phyloP scores from a whole-genome alignment of 139 green algal species.

The Coelastrella sp. region DNA sequence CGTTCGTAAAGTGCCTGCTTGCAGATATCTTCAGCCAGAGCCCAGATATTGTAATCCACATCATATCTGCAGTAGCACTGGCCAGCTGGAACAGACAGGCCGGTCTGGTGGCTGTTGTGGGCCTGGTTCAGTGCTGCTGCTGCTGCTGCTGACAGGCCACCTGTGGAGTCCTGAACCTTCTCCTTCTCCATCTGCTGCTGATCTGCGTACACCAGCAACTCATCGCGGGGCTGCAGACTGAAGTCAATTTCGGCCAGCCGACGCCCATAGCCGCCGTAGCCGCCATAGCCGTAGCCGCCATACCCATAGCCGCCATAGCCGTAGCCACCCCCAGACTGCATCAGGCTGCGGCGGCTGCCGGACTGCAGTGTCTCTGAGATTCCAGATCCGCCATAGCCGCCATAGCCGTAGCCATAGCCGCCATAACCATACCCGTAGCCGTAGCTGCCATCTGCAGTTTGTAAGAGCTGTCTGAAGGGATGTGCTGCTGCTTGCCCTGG shows the following conservation, averaged over 20 bases:
- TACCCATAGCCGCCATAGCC: slow-evolving; percentile 20
- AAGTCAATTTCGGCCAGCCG: slow-evolving; percentile 1
- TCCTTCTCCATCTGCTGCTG: background rate
- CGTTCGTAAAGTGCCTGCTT: slow-evolving; percentile 31
- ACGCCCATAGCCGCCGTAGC: slow-evolving; percentile 12
- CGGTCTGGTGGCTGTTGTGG: background rate
- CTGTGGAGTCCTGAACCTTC: background rate
- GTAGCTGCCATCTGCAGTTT: slow-evolving; percentile 19
- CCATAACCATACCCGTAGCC: background rate
- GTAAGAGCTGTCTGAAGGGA: slow-evolving; percentile 13
- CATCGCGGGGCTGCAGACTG: slow-evolving; percentile 10
- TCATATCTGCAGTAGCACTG: slow-evolving; percentile 52
- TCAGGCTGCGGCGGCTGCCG: background rate
- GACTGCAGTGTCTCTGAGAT: background rate
- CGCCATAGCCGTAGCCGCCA: slow-evolving; percentile 22
- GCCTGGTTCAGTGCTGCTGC: slow-evolving; percentile 18
- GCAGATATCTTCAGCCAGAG: slow-evolving; percentile 41
- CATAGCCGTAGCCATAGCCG: slow-evolving; percentile 1
- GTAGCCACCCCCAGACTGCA: slow-evolving; percentile 17
- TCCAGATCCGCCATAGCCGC: background rate
- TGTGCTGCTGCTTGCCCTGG: background rate
- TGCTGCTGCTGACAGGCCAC: background rate
- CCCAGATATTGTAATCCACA: slow-evolving; percentile 38
- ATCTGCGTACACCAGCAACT: slow-evolving; percentile 11
- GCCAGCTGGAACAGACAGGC: slow-evolving; percentile 2